These are phyloP conservation scores for Wickerhamiella hasegawae DNA, from an alignment of 805 yeast genomes.

Conservation along the genomic window DNA sequence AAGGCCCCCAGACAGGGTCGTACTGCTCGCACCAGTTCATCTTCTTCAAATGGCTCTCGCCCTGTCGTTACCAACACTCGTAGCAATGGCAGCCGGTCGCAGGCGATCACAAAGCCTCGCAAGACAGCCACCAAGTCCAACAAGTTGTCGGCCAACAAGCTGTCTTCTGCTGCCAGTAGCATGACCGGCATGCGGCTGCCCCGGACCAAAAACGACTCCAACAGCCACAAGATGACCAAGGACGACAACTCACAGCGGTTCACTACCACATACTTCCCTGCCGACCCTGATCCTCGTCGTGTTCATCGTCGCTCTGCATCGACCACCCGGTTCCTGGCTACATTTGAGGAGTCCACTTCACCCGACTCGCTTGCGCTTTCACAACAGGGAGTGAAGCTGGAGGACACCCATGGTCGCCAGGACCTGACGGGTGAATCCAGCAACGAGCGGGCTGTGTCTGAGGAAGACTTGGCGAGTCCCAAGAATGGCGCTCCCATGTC, in stretches of 20 bases:
- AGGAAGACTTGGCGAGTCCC: background rate
- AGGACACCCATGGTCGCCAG: background rate
- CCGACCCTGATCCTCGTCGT: background rate
- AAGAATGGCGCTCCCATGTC: background rate
- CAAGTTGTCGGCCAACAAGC: background rate
- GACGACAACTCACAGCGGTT: background rate
- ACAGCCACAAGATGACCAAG: background rate
- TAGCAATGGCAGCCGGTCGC: too few relatives aligned
- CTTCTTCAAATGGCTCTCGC: too few relatives aligned
- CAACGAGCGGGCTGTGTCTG: background rate
- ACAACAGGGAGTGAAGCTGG: background rate
- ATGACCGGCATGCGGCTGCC: background rate
- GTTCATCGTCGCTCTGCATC: background rate
- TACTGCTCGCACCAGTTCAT: too few relatives aligned
- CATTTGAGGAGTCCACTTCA: background rate
- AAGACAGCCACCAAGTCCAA: background rate
- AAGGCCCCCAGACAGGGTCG: too few relatives aligned
- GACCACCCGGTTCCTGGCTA: background rate
- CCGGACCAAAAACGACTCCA: background rate
- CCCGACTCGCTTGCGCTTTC: too few relatives aligned
- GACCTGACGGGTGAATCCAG: background rate
- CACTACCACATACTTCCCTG: background rate
- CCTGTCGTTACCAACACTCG: too few relatives aligned
- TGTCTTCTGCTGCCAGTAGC: background rate
- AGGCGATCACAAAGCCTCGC: too few relatives aligned